Conservation (phyloP, 345 rosid genomes). For the Mercurialis annua region DNA sequence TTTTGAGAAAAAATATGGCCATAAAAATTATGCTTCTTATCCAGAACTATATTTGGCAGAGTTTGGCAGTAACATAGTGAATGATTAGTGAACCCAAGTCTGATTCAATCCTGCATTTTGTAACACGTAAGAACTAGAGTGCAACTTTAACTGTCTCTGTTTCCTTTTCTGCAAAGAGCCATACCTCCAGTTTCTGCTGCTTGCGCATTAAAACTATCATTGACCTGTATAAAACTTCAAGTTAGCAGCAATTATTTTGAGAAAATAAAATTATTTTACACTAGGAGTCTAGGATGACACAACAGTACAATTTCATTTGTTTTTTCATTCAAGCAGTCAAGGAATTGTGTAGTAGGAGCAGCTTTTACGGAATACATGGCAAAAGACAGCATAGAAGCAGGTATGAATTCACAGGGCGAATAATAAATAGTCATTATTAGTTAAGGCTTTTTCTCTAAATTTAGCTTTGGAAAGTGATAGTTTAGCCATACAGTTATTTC, state of each 20-base stretch:
- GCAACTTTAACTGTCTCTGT: not conserved
- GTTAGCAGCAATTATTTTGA: not conserved
- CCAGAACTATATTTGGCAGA: not conserved
- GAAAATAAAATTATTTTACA: not conserved
- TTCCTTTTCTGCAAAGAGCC: not conserved
- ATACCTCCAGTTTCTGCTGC: constrained; percentile 33
- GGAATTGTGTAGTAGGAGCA: not conserved
- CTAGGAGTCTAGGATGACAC: not conserved
- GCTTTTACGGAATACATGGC: not conserved
- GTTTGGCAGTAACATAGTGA: not conserved
- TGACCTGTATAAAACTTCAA: constrained; percentile 24
- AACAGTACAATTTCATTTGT: not conserved
- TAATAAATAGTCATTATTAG: not conserved
- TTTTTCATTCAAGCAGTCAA: not conserved
- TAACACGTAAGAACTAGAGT: not conserved
- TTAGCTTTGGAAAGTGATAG: not conserved
- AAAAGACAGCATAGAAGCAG: not conserved
- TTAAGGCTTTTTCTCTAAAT: not conserved
- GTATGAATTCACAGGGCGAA: not conserved
- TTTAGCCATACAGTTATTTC: not conserved
- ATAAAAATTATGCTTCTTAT: not conserved
- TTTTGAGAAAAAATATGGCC: not conserved
- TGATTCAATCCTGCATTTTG: too few species aligned
- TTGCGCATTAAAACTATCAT: constrained; percentile 20
- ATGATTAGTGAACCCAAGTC: not conserved